A percentile compares a stretch with the other conserved stretches of the same genome.
Conservation (phyloP, 345 rosid genomes). For the Salix arbutifolia region DNA sequence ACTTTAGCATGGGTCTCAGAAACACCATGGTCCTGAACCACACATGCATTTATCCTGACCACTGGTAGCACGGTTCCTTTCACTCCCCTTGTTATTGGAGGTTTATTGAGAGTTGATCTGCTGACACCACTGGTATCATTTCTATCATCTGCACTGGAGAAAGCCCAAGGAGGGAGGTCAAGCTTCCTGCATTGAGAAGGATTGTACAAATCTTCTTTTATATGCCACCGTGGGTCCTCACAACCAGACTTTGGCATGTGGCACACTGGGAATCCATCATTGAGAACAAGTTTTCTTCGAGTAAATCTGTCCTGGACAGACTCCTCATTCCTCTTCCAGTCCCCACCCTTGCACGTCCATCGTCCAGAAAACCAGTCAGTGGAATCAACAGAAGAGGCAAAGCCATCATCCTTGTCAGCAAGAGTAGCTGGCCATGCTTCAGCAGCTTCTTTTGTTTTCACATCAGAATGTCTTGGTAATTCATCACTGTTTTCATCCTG, state of each 20-base stretch:
- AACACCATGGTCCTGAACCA: conserved; percentile 84
- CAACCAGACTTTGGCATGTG: conserved; percentile 81
- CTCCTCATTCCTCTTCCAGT: conserved; percentile 93
- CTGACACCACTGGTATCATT: conserved; percentile 39
- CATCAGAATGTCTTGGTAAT: conserved; percentile 29
- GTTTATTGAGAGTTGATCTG: conserved; percentile 41
- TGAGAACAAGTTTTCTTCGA: conserved; percentile 71
- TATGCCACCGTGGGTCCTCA: conserved; percentile 91
- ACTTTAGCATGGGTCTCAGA: conserved; percentile 65
- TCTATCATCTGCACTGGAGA: conserved; percentile 67
- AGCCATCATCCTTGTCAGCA: conserved; percentile 37
- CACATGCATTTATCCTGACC: conserved; percentile 93
- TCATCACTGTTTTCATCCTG: conserved; percentile 35
- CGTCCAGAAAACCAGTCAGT: conserved; percentile 69
- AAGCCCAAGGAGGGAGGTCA: conserved; percentile 95
- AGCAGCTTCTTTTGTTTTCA: conserved; percentile 30
- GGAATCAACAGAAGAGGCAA: conserved; percentile 36
- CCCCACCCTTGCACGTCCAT: conserved; percentile 98
- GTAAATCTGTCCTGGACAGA: conserved; percentile 50
- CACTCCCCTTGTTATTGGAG: conserved; percentile 52
- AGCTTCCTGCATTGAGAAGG: conserved; percentile 75
- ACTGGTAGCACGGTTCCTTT: conserved; percentile 74
- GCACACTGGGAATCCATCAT: conserved; percentile 94
- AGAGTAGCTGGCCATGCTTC: conserved; percentile 36
- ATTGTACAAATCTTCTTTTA: conserved; percentile 73